Conservation (phyloP, 805 yeast species). For the Myxozyma lipomycoides region DNA sequence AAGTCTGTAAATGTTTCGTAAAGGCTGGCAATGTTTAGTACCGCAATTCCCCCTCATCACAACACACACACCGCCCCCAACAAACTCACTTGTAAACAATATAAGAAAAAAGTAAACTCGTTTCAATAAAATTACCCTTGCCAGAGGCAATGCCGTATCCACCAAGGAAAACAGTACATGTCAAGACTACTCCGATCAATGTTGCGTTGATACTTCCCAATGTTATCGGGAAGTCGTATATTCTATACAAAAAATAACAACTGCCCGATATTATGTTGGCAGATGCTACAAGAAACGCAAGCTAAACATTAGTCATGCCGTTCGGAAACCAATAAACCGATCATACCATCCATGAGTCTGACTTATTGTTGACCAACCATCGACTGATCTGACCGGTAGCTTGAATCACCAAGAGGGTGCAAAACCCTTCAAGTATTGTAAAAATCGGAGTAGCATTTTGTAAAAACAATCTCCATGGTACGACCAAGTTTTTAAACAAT, state of each 20-base stretch:
- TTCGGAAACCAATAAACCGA: background rate
- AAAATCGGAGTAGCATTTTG: constrained; percentile 84
- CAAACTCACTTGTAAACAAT: constrained; percentile 66
- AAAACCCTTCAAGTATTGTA: constrained; percentile 87
- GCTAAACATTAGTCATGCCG: constrained; percentile 27
- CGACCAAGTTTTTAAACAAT: constrained; percentile 43
- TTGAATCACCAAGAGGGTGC: constrained; percentile 86
- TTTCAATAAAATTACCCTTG: constrained; percentile 85
- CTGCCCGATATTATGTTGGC: constrained; percentile 74
- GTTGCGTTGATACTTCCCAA: constrained; percentile 74
- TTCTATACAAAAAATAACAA: constrained; percentile 72
- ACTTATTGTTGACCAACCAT: constrained; percentile 50
- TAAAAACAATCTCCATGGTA: constrained; percentile 68
- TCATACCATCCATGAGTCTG: constrained; percentile 60
- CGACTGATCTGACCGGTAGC: constrained; percentile 79
- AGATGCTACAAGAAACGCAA: constrained; percentile 64
- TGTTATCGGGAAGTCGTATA: constrained; percentile 66
- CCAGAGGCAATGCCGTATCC: constrained; percentile 78
- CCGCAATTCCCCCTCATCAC: background rate
- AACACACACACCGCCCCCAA: background rate
- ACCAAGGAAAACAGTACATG: constrained; percentile 69
- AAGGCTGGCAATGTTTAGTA: constrained; percentile 37
- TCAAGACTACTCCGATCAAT: constrained; percentile 77
- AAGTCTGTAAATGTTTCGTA: constrained; percentile 90
- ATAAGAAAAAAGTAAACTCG: constrained; percentile 80